Evolutionary conservation across 108 stramenopile genomes (phyloP), one percentile per base, ranked within the genome.

Genomic region (Nannochloropsis oceanica): DNA sequence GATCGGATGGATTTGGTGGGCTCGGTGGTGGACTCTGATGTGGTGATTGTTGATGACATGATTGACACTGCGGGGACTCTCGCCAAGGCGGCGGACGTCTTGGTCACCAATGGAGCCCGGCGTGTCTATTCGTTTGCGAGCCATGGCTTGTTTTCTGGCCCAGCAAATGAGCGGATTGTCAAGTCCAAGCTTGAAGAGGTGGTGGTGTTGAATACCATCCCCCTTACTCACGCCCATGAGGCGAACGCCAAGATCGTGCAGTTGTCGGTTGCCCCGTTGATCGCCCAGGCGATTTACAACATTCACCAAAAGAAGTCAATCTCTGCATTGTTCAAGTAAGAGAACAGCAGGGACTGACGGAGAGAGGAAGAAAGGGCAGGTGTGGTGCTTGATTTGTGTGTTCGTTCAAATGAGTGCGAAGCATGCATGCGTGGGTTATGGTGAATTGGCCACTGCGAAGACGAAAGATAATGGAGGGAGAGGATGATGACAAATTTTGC

Each of bases 1-100:
- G 97, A 96, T 85, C 91, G 92, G 50, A 99, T 99, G 99, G 98
- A 99, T 92, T 93, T 99, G 82, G 99, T 99, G 13, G 99, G 99
- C 44, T 95, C 96, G 83, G 99, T 99, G 44, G 93, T 92, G 80
- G 97, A 95, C 90, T 96, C 95, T 84, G 99, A 99, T 90, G 96
- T 95, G 83, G 97, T 99, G 85, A 95, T 99, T 84, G 99, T 99
- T 20, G 99, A 99, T 89, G 99, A 99, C 89, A 99, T 99, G 95
- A 98, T 99, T 88, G 98, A 99, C 92, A 99, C 99, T 25, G 98
- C 97, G 42, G 89, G 99, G 44, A 99, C 99, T 8, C 92, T 99
- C 27, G 98, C 97, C 92, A 97, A 97, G 92, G 99, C 99, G 43
- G 98, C 98, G 18, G 96, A 96, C 89, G 95, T 96, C 46, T 92